Conservation (phyloP, 371 early-diverging fungal species). For the Choanephora cucurbitarum region DNA sequence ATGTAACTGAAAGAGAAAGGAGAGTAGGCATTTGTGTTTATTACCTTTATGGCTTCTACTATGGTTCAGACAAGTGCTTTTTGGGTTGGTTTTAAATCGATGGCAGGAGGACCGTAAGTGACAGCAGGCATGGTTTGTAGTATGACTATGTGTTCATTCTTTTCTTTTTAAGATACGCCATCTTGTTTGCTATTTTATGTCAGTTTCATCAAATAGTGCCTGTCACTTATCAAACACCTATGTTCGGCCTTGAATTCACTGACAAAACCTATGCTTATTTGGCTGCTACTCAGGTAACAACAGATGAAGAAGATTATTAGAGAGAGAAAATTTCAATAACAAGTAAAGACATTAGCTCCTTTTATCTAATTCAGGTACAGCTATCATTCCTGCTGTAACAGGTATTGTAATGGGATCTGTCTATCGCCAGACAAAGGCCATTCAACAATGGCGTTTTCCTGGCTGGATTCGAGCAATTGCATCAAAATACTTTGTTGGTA, state of each 20-base stretch:
- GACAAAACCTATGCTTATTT: slow-evolving; percentile 64
- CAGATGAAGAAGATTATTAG: too few relatives aligned
- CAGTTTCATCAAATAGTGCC: slow-evolving; percentile 58
- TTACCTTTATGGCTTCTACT: slow-evolving; percentile 55
- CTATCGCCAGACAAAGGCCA: slow-evolving; percentile 47
- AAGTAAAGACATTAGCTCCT: slow-evolving; percentile 13
- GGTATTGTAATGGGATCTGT: slow-evolving; percentile 59
- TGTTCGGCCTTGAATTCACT: slow-evolving; percentile 54
- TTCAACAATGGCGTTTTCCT: slow-evolving; percentile 63
- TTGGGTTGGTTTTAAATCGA: slow-evolving; percentile 22
- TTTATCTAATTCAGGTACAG: slow-evolving; percentile 47
- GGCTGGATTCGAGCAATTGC: slow-evolving; percentile 28
- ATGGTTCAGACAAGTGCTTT: slow-evolving; percentile 48
- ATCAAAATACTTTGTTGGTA: slow-evolving; percentile 28
- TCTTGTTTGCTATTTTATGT: slow-evolving; percentile 59
- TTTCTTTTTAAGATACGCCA: slow-evolving; percentile 40
- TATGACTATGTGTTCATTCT: too few relatives aligned
- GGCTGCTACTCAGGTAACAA: slow-evolving; percentile 57
- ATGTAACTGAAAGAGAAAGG: background rate
- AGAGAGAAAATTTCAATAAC: too few relatives aligned
- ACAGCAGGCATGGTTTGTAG: background rate
- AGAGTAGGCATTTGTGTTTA: slow-evolving; percentile 50
- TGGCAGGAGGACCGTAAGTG: slow-evolving; percentile 27
- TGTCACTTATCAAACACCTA: slow-evolving; percentile 46
- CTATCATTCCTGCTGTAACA: slow-evolving; percentile 50